Conservation (phyloP, 805 yeast genomes). For the Kuraishia piskuri region DNA sequence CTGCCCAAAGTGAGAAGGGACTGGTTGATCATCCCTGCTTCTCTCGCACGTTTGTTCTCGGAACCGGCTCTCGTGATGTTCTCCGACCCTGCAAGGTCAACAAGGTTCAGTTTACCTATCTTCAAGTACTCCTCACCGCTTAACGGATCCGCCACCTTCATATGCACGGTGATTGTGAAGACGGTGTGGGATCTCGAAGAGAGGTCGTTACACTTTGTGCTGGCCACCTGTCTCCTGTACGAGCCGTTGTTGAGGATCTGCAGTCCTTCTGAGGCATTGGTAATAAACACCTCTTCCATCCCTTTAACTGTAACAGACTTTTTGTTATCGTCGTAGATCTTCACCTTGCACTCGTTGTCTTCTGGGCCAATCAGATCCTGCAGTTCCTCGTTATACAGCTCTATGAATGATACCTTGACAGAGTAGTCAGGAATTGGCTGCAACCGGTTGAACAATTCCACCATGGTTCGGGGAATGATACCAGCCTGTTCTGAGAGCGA, state of each 20-base stretch:
- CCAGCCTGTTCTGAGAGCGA: conserved; percentile 45
- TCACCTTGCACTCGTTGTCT: conserved; percentile 38
- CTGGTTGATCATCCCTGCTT: conserved; percentile 86
- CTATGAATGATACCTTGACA: conserved; percentile 75
- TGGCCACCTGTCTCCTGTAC: conserved; percentile 58
- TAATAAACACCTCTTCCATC: conserved; percentile 44
- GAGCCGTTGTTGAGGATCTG: conserved; percentile 48
- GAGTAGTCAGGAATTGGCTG: conserved; percentile 43
- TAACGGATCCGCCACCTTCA: conserved; percentile 38
- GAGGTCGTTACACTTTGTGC: conserved; percentile 68
- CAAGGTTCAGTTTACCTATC: conserved; percentile 66
- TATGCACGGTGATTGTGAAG: conserved; percentile 56
- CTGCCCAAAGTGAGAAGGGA: conserved; percentile 82
- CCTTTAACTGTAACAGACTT: conserved; percentile 46
- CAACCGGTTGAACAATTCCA: conserved; percentile 44
- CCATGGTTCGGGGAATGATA: conserved; percentile 51
- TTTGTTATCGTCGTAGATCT: conserved; percentile 45
- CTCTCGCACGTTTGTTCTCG: conserved; percentile 71
- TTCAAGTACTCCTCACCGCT: conserved; percentile 43
- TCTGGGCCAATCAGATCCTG: conserved; percentile 49
- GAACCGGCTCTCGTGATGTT: conserved; percentile 83
- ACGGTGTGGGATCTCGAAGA: conserved; percentile 79
- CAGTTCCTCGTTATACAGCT: conserved; percentile 81
- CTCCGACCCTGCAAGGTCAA: conserved; percentile 90
- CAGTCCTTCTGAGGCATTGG: conserved; percentile 42